Evolutionary conservation across 2,329 filamentous ascomycete species (phyloP), one percentile per base, ranked within the genome.

Genomic region (Furcasterigmium sp.): DNA sequence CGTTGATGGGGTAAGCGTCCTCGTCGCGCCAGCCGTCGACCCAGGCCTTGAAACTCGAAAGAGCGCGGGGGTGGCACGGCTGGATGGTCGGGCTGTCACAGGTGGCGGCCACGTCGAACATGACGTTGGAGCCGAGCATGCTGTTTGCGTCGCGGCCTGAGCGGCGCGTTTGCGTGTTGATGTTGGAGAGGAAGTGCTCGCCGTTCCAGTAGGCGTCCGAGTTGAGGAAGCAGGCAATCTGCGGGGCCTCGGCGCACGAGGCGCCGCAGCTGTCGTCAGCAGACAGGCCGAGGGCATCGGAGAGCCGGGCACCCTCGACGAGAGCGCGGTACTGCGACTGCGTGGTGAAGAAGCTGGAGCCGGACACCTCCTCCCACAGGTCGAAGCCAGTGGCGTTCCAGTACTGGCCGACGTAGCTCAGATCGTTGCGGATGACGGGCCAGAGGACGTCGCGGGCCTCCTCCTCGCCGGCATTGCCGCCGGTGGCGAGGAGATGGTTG

Each of bases 331-430:
- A 71, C 39, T 77, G 70, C 10, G 70, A 73, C 19, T 75, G 70
- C 17, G 71, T 65, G 2, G 78, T 79, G 58, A 81, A 82, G 64
- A 80, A 81, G 3, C 74, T 78, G 1, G 70, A 72, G 20, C 76
- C 74, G 17, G 67, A 64, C 15, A 79, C 68, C 53, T 82, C 78
- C 53, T 82, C 78, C 78, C 78, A 82, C 3, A 82, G 62, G 51
- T 82, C 78, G 49, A 75, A 82, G 5, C 72, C 73, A 4, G 73
- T 73, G 42, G 72, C 64, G 47, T 75, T 78, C 70, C 69, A 73
- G 56, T 75, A 73, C 41, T 75, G 69, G 2, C 68, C 67, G 6
- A 78, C 69, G 46, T 80, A 81, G 7, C 67, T 69, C 38, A 82
- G 60, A 51, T 82, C 78, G 47, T 78, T 80, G 19, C 66, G 62